Conservation (phyloP, 2,329 filamentous ascomycete genomes). For the Blastomyces silverae region DNA sequence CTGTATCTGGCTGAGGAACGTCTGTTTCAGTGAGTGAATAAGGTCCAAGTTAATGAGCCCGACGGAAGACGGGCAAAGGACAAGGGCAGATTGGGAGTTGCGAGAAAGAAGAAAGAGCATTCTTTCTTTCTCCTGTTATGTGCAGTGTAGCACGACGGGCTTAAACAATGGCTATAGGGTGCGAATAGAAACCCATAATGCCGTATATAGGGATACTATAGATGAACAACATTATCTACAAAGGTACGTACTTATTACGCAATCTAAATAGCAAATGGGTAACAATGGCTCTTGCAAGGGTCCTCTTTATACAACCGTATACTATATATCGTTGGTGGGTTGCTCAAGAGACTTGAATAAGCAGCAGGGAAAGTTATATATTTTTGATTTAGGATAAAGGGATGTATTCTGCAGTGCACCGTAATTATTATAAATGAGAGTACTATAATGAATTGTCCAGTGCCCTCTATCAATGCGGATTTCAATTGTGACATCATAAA, state of each 20-base stretch:
- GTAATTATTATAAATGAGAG: not conserved
- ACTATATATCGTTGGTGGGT: not conserved
- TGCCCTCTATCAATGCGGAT: not conserved
- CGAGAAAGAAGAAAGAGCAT: too few species aligned
- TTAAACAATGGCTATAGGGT: not conserved
- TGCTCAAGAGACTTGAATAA: not conserved
- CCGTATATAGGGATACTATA: not conserved
- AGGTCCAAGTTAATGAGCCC: not conserved
- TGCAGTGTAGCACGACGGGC: not conserved
- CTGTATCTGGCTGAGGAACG: not conserved
- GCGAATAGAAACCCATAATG: not conserved
- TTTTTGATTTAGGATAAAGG: not conserved
- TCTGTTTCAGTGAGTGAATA: not conserved
- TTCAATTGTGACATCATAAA: not conserved
- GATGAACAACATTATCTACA: not conserved
- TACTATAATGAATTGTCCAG: not conserved
- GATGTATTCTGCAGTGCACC: not conserved
- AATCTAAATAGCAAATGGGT: not conserved
- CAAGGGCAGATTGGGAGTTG: not conserved
- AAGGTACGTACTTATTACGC: not conserved
- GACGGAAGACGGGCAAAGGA: not conserved
- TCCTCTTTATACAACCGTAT: not conserved
- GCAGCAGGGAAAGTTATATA: not conserved
- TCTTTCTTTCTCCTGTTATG: not conserved
- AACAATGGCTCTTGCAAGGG: not conserved